Conservation (phyloP, 2,329 filamentous ascomycete genomes). For the Lecanoromycetidae sp. region DNA sequence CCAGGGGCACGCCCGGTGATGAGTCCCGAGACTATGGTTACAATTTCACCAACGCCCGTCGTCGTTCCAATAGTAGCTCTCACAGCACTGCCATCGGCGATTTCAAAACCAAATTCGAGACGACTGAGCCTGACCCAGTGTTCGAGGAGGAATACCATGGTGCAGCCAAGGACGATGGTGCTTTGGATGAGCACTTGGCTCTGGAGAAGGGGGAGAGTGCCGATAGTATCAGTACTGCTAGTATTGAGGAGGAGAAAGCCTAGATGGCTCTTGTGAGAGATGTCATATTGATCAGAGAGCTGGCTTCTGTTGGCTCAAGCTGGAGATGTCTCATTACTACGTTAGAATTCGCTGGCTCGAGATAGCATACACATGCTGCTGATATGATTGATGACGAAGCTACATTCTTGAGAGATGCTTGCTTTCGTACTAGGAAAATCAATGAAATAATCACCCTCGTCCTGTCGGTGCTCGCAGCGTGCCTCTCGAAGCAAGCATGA, state of each 20-base stretch:
- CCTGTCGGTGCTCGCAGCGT: too few species aligned
- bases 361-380: constrained; percentile 16
- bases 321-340: constrained; percentile 14
- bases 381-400: background rate
- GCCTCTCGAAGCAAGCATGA: too few species aligned
- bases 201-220: constrained; percentile 37
- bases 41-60: constrained; percentile 72
- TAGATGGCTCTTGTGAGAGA: constrained; percentile 21
- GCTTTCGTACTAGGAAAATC: constrained; percentile 2
- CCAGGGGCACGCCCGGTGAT: constrained; percentile 70
- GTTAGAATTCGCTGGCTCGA: constrained; percentile 18
- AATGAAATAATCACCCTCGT: background rate
- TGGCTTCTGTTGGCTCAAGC: constrained; percentile 13
- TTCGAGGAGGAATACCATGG: constrained; percentile 82
- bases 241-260: constrained; percentile 44
- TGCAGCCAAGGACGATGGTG: constrained; percentile 42
- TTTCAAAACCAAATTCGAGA: constrained; percentile 96
- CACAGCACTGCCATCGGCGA: constrained; percentile 57
- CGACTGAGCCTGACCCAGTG: constrained; percentile 76
- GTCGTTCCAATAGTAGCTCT: constrained; percentile 82
- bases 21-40: constrained; percentile 77
- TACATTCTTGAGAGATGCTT: constrained; percentile 1
- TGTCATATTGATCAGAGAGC: background rate
- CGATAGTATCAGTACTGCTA: constrained; percentile 48
- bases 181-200: constrained; percentile 41